Percentiles rank a stretch among this genome's conserved stretches.
Conservation (phyloP, 805 yeast species). For the Vanderwaltozyma verrucispora region DNA sequence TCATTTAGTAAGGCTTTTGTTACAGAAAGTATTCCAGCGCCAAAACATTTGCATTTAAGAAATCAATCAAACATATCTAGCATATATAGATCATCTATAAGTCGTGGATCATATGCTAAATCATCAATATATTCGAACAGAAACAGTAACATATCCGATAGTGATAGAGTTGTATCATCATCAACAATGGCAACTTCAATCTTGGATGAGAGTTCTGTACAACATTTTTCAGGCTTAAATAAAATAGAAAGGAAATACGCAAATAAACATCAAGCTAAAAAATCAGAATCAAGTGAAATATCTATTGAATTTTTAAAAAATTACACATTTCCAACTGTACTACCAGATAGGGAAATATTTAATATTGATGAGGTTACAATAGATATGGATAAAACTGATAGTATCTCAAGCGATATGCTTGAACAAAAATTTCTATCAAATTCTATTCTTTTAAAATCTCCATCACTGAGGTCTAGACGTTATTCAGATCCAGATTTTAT, state of each 20-base stretch:
- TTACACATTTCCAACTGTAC: slow-evolving; percentile 25
- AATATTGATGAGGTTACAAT: background rate
- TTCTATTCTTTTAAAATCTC: background rate
- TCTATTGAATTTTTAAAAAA: slow-evolving; percentile 20
- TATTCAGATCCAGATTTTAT: slow-evolving; percentile 15
- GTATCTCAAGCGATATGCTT: background rate
- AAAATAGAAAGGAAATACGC: slow-evolving; percentile 10
- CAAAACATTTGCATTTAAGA: background rate
- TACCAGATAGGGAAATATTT: slow-evolving; percentile 13
- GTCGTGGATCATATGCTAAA: background rate
- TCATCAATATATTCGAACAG: slow-evolving; percentile 10
- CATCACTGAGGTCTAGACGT: slow-evolving; percentile 1
- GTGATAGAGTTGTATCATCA: slow-evolving; percentile 19
- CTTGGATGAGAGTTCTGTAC: slow-evolving; percentile 7
- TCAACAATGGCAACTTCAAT: slow-evolving; percentile 26
- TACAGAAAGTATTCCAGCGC: slow-evolving; percentile 4
- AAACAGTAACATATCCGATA: slow-evolving; percentile 5
- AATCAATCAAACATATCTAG: background rate
- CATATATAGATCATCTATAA: background rate
- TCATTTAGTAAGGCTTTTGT: slow-evolving; percentile 10
- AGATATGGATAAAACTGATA: background rate
- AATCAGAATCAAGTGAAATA: slow-evolving; percentile 8
- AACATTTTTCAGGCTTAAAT: slow-evolving; percentile 8
- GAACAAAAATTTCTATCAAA: background rate
- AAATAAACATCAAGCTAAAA: slow-evolving; percentile 4